Evolutionary conservation across 352 stramenopile species (phyloP), one percentile per base, ranked within the genome.

Genomic region (Lagenidium sp.): DNA sequence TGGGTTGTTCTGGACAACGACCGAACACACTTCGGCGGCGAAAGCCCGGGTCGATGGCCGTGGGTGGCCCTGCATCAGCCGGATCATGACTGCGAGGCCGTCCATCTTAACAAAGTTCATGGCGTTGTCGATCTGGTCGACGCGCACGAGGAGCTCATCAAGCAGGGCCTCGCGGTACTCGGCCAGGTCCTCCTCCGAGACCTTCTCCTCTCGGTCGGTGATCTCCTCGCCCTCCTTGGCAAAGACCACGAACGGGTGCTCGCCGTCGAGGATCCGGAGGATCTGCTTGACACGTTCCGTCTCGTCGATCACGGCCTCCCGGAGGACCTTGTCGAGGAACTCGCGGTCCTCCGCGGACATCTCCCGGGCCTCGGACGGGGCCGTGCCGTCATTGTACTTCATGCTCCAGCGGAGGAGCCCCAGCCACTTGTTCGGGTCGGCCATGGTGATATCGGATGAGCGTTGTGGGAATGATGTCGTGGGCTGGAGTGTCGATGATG

Each of bases 101-200:
- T 81, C 60, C 69, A 85, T 85, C 62, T 94, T 94, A 52, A 80
- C 63, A 34, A 94, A 90, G 64, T 89, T 91, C 61, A 85, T 82
- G 25, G 81, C 78, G 28, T 87, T 91, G 63, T 94, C 81, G 39
- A 94, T 86, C 63, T 94, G 78, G 57, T 91, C 81, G 19, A 94
- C 78, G 47, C 78, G 76, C 42, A 68, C 80, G 51, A 94, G 61
- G 45, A 94, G 65, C 52, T 94, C 81, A 46, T 94, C 81, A 22
- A 94, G 60, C 38, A 94, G 60, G 18, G 47, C 55, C 41, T 94
- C 78, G 47, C 86, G 85, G 61, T 94, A 94, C 40, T 79, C 55
- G 19, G 62, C 74, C 18, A 94, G 61, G 41, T 91, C 78, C 25
- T 90, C 68, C 13, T 64, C 55, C 21, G 68, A 68, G 2, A 63